Evolutionary conservation across 2,329 filamentous ascomycete species (phyloP), one percentile per base, ranked within the genome.

Genomic region (Sarocladium kiliense): DNA sequence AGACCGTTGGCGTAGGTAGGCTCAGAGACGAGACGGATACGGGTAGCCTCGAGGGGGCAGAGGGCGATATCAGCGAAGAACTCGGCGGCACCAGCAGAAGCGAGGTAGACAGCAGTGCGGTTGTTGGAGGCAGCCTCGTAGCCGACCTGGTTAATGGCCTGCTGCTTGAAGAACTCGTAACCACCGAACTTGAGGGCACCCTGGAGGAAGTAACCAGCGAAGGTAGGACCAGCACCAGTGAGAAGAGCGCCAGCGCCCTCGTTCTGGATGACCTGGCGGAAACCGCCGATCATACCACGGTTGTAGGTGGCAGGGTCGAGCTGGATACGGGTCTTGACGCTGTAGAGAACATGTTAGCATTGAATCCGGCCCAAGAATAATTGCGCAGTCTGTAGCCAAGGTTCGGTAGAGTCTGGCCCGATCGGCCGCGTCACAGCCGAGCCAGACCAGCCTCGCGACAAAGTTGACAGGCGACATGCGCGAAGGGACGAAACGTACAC

Each of bases 121-220:
- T 92, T 90, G 74, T 90, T 82, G 66, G 80, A 80, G 65, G 89
- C 89, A 62, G 79, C 84, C 75, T 92, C 88, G 71, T 86, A 85
- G 68, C 91, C 91, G 68, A 95, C 75, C 60, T 80, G 59, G 80
- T 90, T 87, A 76, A 95, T 94, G 70, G 79, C 84, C 77, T 94
- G 88, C 79, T 92, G 84, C 87, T 96, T 95, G 88, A 96, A 95
- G 78, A 95, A 87, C 79, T 96, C 91, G 76, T 96, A 96, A 73
- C 91, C 91, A 74, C 91, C 91, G 74, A 94, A 94, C 80, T 95
- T 95, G 82, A 94, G 86, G 66, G 89, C 88, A 71, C 91, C 90
- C 79, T 96, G 90, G 66, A 96, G 86, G 86, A 95, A 95, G 80
- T 96, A 96, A 74, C 90, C 90, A 62, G 90, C 88, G 64, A 86